Evolutionary conservation across 768 basidiomycete species (phyloP).

Genomic region (Russula sp.): DNA sequence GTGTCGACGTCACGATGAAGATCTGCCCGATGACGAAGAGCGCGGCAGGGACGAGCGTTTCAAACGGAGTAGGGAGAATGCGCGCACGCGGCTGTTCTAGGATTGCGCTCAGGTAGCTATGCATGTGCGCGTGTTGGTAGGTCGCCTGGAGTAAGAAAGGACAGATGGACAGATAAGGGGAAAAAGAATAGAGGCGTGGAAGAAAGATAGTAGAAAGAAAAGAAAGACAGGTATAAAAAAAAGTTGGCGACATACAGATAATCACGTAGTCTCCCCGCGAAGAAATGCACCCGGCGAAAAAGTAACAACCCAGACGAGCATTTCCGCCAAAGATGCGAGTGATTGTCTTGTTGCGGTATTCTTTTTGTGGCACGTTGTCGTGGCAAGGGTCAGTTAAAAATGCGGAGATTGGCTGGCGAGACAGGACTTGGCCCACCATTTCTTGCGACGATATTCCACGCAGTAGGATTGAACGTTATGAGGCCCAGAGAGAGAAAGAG

Average conservation of each 20-base stretch:
- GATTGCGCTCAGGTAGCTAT: slow-evolving; percentile 74
- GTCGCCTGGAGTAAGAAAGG: too few relatives aligned
- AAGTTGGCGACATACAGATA: slow-evolving; percentile 57
- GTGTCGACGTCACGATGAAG: slow-evolving; percentile 85
- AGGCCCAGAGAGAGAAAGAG: slow-evolving; percentile 60
- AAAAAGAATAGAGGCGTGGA: background rate
- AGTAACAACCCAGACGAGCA: slow-evolving; percentile 75
- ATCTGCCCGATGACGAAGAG: slow-evolving; percentile 73
- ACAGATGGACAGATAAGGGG: background rate
- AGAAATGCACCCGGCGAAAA: slow-evolving; percentile 79
- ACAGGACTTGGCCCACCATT: slow-evolving; percentile 58
- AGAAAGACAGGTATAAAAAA: background rate
- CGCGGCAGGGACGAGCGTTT: slow-evolving; percentile 54
- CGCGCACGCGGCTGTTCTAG: slow-evolving; percentile 67
- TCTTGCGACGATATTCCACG: slow-evolving; percentile 90
- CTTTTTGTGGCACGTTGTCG: slow-evolving; percentile 46
- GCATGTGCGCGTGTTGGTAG: background rate
- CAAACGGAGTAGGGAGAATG: slow-evolving; percentile 62
- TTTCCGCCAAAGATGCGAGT: slow-evolving; percentile 80
- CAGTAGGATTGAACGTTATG: slow-evolving; percentile 88
- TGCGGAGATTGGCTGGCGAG: background rate
- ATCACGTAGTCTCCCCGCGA: slow-evolving; percentile 81
- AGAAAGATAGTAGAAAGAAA: too few relatives aligned
- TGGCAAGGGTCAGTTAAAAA: slow-evolving; percentile 35
- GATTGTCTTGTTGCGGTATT: slow-evolving; percentile 83